Evolutionary conservation across 345 rosid genomes (phyloP).

Genomic region (Arabis hirsuta): DNA sequence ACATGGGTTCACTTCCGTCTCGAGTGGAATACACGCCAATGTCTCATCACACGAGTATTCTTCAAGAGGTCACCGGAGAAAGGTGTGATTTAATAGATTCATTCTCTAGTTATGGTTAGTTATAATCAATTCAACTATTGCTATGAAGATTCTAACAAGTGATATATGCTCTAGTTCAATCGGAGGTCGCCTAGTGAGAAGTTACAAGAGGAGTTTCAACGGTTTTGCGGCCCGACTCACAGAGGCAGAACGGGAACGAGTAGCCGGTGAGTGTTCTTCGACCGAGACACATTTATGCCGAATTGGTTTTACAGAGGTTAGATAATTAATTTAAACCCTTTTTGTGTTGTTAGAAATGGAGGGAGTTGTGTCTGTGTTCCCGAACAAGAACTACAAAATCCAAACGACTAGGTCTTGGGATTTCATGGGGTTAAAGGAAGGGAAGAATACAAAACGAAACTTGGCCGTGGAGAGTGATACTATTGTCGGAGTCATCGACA

Average conservation of each 20-base stretch:
- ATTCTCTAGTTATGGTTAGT: background rate
- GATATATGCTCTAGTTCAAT: slow-evolving; percentile 33
- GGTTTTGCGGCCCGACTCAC: slow-evolving; percentile 63
- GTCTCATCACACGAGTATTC: slow-evolving; percentile 43
- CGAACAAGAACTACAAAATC: slow-evolving; percentile 34
- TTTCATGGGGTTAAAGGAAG: slow-evolving; percentile 50
- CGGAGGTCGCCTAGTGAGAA: slow-evolving; percentile 48
- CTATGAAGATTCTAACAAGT: background rate
- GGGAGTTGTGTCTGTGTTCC: slow-evolving; percentile 57
- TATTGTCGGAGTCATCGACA: slow-evolving; percentile 51
- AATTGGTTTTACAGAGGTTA: background rate
- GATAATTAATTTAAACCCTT: no score
- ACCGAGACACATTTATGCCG: background rate
- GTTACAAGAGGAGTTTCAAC: slow-evolving; percentile 64
- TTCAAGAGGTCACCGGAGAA: slow-evolving; percentile 28
- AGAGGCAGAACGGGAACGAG: slow-evolving; percentile 46
- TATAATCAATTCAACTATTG: background rate
- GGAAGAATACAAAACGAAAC: slow-evolving; percentile 19
- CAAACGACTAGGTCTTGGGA: slow-evolving; percentile 62
- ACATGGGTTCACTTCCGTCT: slow-evolving; percentile 52
- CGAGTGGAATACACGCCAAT: slow-evolving; percentile 30
- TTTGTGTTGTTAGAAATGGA: slow-evolving; percentile 40
- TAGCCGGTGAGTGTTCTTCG: slow-evolving; percentile 44
- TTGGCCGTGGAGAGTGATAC: slow-evolving; percentile 41
- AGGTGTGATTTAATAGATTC: background rate